Evolutionary conservation across 2,329 filamentous ascomycete genomes (phyloP), one percentile per base, ranked within the genome.

Genomic region (Metarhizium album): DNA sequence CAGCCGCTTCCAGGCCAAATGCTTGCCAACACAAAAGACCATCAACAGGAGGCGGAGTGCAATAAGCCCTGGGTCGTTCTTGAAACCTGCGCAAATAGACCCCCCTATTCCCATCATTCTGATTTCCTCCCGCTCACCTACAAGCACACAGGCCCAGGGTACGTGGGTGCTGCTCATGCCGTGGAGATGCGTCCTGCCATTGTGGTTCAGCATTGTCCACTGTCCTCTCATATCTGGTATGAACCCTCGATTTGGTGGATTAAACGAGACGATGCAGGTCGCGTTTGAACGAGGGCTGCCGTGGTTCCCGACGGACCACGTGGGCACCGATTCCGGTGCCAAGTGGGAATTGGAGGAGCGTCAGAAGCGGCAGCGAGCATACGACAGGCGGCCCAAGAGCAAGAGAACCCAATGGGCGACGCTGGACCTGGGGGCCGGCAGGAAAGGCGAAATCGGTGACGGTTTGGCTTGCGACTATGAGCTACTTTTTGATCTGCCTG

Each of bases 391-490:
- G 46, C 90, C 93, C 0, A 93, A 87, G 65, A 86, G 87, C 22
- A 95, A 93, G 67, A 78, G 90, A 49, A 71, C 82, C 1, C 83
- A 84, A 52, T 97, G 85, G 79, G 76, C 81, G 18, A 82, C 79
- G 4, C 70, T 97, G 11, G 78, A 89, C 57, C 70, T 96, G 9
- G 87, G 88, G 0, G 76, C 78, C 38, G 83, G 79, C 1, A 79
- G 80, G 48, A 90, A 82, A 60, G 91, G 91, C 1, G 93, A 97
- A 64, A 62, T 95, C 31, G 93, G 93, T 2, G 70, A 79, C 48
- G 90, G 90, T 0, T 88, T 87, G 76, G 80, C 82, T 9, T 95
- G 87, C 67, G 88, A 95, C 61, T 95, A 89, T 77, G 84, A 89
- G 60, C 70, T 72, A 33, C 66, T 94, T n/a, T 73, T 89, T 49